Base-by-base conservation (phyloP, 2,329 filamentous ascomycete genomes). In the Nothophaeocryptopus gaeumannii region DNA sequence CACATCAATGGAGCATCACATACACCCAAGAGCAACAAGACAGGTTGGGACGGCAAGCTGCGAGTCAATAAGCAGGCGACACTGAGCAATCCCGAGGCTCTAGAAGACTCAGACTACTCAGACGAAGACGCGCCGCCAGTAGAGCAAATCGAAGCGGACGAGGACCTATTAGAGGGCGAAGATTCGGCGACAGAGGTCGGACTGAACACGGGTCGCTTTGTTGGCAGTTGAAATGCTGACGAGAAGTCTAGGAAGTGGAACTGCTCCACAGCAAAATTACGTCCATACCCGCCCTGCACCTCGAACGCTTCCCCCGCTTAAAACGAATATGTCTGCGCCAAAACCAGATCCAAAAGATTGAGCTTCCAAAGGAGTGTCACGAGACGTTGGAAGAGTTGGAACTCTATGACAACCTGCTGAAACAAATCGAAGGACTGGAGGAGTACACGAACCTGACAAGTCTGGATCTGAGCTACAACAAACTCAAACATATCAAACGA, bases 401-500 rank as follows among this genome's bases (percentile, higher is more conserved):
- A 63, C 80, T 99, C 52, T 99, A 99, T 75, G 93, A 99, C 73
- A 99, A 99, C 70, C 79, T 95, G 13, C 90, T 99, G 62, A 82
- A 84, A 9, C 90, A 95, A 70, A 83, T 96, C 70, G 84, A 85
- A 58, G 88, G 88, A 29, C 79, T 99, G 39, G 90, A 96, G 46
- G 77, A 82, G 39, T 81, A 96, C 50, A 82, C 78, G 10, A 78
- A 87, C 54, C 80, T 99, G 46, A 89, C 81, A 5, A 86, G 76
- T 49, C 81, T 99, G 47, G 93, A 99, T 68, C 78, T 99, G 44
- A 95, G 88, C 70, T 99, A 96, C 81, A 99, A 99, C 77, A 97
- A 97, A 76, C 92, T 99, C 75, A 96, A 96, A 70, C 91, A 96
- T 72, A 95, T 99, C 75, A 96, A 95, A 72, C 84, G 92, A 63